These are phyloP conservation scores for Fusarium hostae DNA, from an alignment of 2,329 filamentous ascomycete species.

Conservation along the genomic window DNA sequence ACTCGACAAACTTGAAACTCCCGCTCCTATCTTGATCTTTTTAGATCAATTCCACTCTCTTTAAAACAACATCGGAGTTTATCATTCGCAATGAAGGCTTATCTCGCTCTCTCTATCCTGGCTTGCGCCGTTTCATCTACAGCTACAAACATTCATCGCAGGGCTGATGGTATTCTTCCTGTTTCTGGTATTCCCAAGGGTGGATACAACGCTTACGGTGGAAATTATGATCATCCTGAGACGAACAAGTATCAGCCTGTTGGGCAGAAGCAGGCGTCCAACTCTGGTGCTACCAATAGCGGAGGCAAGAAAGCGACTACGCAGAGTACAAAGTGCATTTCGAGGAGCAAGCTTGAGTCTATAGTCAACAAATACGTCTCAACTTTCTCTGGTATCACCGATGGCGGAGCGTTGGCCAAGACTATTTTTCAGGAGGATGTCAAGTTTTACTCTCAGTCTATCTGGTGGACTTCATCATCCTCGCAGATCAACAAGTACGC, in stretches of 20 bases:
- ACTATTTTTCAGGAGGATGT: conserved; percentile 24
- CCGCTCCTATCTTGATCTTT: no score
- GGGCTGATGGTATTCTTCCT: conserved; percentile 12
- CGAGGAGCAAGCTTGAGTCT: conserved; percentile 20
- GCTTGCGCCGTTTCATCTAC: conserved; percentile 26
- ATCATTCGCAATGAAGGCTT: conserved; percentile 25
- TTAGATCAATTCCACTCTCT: conserved; percentile 21
- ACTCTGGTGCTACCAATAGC: neutral
- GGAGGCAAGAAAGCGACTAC: neutral
- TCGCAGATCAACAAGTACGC: conserved; percentile 28
- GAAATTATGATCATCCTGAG: conserved; percentile 31
- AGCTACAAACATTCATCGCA: conserved; percentile 18
- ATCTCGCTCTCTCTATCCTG: conserved; percentile 19
- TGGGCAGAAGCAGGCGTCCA: conserved; percentile 16
- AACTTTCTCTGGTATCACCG: conserved; percentile 34
- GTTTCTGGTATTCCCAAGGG: conserved; percentile 18
- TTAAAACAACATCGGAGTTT: neutral
- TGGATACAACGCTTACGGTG: conserved; percentile 27
- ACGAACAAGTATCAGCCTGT: conserved; percentile 25
- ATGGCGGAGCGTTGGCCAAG: conserved; percentile 21
- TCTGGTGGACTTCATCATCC: conserved; percentile 34
- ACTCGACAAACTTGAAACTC: conserved; percentile 12
- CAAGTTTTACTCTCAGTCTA: conserved; percentile 34
- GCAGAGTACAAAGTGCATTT: conserved; percentile 4
- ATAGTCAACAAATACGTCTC: conserved; percentile 36